Conservation (phyloP, 768 basidiomycete species). For the Amanita rubescens region DNA sequence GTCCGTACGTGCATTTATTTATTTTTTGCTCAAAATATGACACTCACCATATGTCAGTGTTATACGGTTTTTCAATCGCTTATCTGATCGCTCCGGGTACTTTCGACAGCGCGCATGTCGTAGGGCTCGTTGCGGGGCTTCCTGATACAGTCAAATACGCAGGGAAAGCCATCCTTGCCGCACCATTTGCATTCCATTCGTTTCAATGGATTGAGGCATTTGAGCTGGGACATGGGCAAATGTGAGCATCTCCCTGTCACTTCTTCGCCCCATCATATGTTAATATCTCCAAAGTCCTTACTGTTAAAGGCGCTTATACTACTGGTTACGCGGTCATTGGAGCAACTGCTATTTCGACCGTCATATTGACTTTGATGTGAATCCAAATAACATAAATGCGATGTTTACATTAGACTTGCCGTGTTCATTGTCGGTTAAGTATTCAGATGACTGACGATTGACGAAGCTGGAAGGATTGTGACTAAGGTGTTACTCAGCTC, state of each 20-base stretch:
- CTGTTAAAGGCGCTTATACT: slow-evolving; percentile 70
- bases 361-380: slow-evolving; percentile 38
- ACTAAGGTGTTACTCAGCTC: background rate
- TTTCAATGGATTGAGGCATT: slow-evolving; percentile 87
- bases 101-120: slow-evolving; percentile 71
- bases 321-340: slow-evolving; percentile 83
- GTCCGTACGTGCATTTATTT: slow-evolving; percentile 56
- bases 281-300: slow-evolving; percentile 48
- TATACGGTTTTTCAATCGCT: slow-evolving; percentile 82
- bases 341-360: slow-evolving; percentile 67
- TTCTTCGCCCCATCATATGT: background rate
- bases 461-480: background rate
- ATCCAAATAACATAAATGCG: background rate
- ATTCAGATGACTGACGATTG: background rate
- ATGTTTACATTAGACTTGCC: too few species aligned
- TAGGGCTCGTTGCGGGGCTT: slow-evolving; percentile 62
- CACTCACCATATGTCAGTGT: slow-evolving; percentile 38
- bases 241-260: slow-evolving; percentile 49
- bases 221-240: slow-evolving; percentile 84
- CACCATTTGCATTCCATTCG: slow-evolving; percentile 87
- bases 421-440: background rate
- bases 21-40: background rate
- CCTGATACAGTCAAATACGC: slow-evolving; percentile 73
- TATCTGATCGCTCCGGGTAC: slow-evolving; percentile 79
- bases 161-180: slow-evolving; percentile 72